phyloP scores from a whole-genome alignment of 352 stramenopile genomes.

The Globisporangium mamillatum region DNA sequence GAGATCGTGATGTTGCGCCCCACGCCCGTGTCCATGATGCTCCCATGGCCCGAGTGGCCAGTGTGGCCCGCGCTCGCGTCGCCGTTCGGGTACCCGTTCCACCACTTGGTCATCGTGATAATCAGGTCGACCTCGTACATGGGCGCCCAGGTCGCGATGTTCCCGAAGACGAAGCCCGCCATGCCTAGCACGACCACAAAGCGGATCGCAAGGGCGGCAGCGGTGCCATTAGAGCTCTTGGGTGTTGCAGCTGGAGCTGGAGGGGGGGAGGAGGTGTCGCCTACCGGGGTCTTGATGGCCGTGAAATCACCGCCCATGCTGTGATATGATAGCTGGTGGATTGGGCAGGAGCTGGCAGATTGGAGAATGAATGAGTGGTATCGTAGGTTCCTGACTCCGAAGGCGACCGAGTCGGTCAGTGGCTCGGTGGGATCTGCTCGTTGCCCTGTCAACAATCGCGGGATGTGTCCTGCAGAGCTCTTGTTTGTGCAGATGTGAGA shows the following conservation, averaged over 20 bases:
- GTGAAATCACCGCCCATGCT: conserved; percentile 9
- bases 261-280: neutral
- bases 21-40: conserved; percentile 46
- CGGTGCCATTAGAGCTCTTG: neutral
- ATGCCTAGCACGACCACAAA: conserved; percentile 34
- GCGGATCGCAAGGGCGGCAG: conserved; percentile 28
- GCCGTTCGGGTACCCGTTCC: conserved; percentile 49
- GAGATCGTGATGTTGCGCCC: conserved; percentile 48
- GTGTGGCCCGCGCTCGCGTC: conserved; percentile 4
- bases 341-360: neutral
- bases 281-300: conserved; percentile 6
- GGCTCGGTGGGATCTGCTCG: neutral
- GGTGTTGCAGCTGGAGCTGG: neutral
- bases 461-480: neutral
- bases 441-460: conserved; percentile 6
- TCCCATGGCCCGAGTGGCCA: conserved; percentile 33
- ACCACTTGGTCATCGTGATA: conserved; percentile 56
- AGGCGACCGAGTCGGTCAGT: neutral
- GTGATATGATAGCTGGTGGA: neutral
- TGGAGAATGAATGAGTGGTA: neutral
- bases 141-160: conserved; percentile 54
- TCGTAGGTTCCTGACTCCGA: too few relatives aligned
- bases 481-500: neutral
- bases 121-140: conserved; percentile 49
- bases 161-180: conserved; percentile 54